phyloP scores from a whole-genome alignment of 2,329 filamentous ascomycete species.

The Aspergillus pseudotamarii region DNA sequence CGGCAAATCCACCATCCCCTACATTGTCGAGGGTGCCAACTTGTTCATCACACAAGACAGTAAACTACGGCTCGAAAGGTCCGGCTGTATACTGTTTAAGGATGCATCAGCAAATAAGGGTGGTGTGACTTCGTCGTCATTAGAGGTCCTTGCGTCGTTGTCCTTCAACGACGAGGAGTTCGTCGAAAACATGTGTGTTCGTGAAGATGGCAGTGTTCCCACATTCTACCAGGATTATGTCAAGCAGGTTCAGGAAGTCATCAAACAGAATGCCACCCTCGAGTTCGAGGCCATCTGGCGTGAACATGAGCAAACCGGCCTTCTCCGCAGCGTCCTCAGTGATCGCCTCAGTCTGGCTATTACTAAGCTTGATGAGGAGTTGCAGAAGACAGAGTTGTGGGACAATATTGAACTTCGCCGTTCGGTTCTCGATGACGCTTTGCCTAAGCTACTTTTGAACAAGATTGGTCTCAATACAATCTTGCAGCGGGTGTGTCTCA shows the following conservation, averaged over 20 bases:
- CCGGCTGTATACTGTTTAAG: slow-evolving; percentile 95
- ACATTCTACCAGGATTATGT: slow-evolving; percentile 94
- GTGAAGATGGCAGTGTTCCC: slow-evolving; percentile 74
- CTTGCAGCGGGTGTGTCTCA: slow-evolving; percentile 67
- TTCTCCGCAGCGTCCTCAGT: slow-evolving; percentile 80
- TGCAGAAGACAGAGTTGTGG: slow-evolving; percentile 93
- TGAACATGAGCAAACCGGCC: slow-evolving; percentile 81
- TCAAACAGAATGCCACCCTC: slow-evolving; percentile 85
- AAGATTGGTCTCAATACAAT: slow-evolving; percentile 92
- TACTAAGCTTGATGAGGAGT: slow-evolving; percentile 93
- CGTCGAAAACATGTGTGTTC: slow-evolving; percentile 88
- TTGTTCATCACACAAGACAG: slow-evolving; percentile 98
- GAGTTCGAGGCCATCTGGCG: slow-evolving; percentile 99
- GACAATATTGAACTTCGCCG: slow-evolving; percentile 75
- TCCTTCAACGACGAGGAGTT: slow-evolving; percentile 92
- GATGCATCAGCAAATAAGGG: slow-evolving; percentile 99
- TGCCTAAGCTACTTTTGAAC: slow-evolving; percentile 79
- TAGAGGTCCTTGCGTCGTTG: slow-evolving; percentile 91
- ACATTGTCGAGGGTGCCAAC: slow-evolving; percentile 97
- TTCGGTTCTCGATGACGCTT: slow-evolving; percentile 78
- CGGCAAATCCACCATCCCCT: slow-evolving; percentile 84
- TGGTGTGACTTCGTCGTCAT: slow-evolving; percentile 93
- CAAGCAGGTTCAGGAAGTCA: slow-evolving; percentile 84
- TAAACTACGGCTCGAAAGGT: slow-evolving; percentile 90
- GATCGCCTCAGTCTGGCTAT: slow-evolving; percentile 91